phyloP scores from a whole-genome alignment of 169 alveolate genomes.

The Cyclospora cayetanensis region DNA sequence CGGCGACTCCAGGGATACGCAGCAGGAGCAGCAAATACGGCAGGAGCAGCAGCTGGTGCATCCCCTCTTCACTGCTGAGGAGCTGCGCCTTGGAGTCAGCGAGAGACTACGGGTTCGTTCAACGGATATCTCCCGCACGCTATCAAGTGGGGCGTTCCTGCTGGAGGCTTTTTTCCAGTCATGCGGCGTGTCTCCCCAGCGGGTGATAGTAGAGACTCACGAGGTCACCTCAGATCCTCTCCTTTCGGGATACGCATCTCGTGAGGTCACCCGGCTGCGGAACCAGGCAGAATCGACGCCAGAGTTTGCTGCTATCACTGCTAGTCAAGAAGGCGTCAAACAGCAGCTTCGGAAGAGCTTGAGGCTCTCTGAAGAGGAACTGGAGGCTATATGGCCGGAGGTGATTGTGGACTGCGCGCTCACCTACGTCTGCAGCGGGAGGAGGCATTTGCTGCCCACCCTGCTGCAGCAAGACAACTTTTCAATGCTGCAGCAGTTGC shows the following conservation, averaged over 20 bases:
- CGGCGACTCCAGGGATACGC: background rate
- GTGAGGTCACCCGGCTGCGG: slow-evolving; percentile 7
- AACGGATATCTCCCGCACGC: slow-evolving; percentile 18
- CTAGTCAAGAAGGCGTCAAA: background rate
- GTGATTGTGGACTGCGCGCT: slow-evolving; percentile 37
- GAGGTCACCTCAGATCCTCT: slow-evolving; percentile 47
- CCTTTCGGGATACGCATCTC: slow-evolving; percentile 14
- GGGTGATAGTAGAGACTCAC: slow-evolving; percentile 12
- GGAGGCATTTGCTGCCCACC: slow-evolving; percentile 17
- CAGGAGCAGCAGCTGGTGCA: slow-evolving; percentile 61
- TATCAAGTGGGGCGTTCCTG: slow-evolving; percentile 36
- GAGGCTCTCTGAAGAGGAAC: background rate
- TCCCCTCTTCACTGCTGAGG: background rate
- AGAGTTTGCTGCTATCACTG: slow-evolving; percentile 34
- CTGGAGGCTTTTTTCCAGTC: background rate
- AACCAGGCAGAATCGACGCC: slow-evolving; percentile 33
- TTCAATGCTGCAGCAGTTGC: slow-evolving; percentile 31
- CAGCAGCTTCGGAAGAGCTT: background rate
- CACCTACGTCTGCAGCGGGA: slow-evolving; percentile 31
- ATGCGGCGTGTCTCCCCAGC: slow-evolving; percentile 35
- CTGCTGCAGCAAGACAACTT: slow-evolving; percentile 27
- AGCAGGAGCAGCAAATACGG: background rate
- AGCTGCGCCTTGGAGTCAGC: background rate
- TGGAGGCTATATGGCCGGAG: slow-evolving; percentile 49
- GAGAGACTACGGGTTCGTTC: background rate